Percentiles rank a stretch among this genome's conserved stretches.
phyloP scores from a whole-genome alignment of 2,329 filamentous ascomycete species.

The Claviceps cyperi region DNA sequence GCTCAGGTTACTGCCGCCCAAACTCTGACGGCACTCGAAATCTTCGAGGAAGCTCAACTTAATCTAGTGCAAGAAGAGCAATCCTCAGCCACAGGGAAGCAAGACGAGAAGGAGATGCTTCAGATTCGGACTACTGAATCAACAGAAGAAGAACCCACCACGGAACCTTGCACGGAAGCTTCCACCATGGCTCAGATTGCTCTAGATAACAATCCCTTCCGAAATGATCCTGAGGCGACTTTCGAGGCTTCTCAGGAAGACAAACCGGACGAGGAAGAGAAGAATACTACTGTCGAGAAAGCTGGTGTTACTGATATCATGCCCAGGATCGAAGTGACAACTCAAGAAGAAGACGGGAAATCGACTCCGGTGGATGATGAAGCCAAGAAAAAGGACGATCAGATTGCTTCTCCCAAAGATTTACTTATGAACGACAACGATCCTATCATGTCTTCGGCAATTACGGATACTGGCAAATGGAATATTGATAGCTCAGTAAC shows the following conservation, averaged over 20 bases:
- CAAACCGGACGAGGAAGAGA: conserved; percentile 9
- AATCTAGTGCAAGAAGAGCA: neutral
- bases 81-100: conserved; percentile 4
- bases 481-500: neutral
- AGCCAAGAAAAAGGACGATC: neutral
- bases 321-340: neutral
- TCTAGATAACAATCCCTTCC: neutral
- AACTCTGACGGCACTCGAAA: neutral
- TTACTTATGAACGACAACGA: neutral
- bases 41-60: neutral
- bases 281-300: conserved; percentile 6
- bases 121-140: neutral
- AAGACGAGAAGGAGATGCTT: conserved; percentile 8
- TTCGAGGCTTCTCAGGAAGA: conserved; percentile 4
- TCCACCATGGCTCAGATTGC: neutral
- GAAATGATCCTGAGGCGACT: conserved; percentile 1
- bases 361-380: neutral
- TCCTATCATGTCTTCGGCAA: neutral
- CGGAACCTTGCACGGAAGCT: neutral
- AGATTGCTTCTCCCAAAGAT: neutral
- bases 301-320: neutral
- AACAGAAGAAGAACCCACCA: neutral
- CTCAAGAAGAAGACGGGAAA: neutral
- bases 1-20: neutral
- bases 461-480: neutral